Evolutionary conservation across 208 protist species (phyloP).

Genomic region (Leishmania arabica): DNA sequence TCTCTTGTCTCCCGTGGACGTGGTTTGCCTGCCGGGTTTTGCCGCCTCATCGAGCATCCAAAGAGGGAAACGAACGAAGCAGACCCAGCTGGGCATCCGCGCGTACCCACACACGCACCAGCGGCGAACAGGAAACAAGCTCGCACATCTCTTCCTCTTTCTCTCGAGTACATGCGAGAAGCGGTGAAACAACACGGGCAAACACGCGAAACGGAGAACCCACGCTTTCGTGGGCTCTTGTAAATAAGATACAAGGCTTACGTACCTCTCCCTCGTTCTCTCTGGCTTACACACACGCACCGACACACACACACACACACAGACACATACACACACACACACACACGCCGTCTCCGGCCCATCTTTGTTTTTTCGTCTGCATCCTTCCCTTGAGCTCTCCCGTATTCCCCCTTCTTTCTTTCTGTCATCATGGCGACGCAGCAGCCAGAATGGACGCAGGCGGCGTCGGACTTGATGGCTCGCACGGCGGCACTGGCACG

Average conservation of each 20-base stretch:
- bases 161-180: not conserved
- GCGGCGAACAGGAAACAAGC: no score
- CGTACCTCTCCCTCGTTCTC: no score
- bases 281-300: no score
- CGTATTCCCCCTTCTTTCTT: not conserved
- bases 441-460: constrained; percentile 68
- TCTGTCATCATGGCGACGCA: constrained; percentile 29
- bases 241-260: not conserved
- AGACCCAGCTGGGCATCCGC: not conserved
- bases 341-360: not conserved
- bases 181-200: not conserved
- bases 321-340: not conserved
- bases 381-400: not conserved
- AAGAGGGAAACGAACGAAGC: no score
- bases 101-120: not conserved
- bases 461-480: constrained; percentile 49
- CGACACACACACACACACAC: not conserved
- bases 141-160: not conserved
- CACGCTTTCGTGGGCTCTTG: not conserved
- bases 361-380: not conserved
- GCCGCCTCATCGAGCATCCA: no score
- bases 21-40: no score
- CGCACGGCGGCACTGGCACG: constrained; percentile 49
- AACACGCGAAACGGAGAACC: not conserved
- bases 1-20: no score